Base-by-base conservation (phyloP, 2,329 filamentous ascomycete genomes). In the Mycosphaerella sp. region DNA sequence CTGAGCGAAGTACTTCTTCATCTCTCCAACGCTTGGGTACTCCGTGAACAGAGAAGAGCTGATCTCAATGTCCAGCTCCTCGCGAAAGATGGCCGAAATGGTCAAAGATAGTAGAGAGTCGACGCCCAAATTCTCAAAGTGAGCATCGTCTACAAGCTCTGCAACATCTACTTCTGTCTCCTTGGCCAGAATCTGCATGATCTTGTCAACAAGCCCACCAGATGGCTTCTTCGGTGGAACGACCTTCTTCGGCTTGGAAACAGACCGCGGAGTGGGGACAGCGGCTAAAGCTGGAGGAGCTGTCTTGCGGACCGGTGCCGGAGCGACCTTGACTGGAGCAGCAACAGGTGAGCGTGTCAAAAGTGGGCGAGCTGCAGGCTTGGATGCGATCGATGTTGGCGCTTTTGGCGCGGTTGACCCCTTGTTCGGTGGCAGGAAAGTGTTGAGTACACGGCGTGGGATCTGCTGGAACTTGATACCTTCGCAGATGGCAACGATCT, bases 381-480 rank as follows among this genome's bases (percentile, higher is more conserved):
- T 41, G 10, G 50, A 12, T 32, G 68, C 54, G 45, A 68, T 56
- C 18, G 71, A 62, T 5, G 68, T 60, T 18, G 67, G 57, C 37
- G 71, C 62, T 28, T 68, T 64, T 55, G 63, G 50, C 12, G 54
- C 59, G 46, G 59, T 58, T 28, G 58, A 62, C 48, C 63, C 64
- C 60, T 70, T 71, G 55, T 78, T 79, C 1, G 82, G 82, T 49
- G 84, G 82, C 55, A 87, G 71, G 66, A 87, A 78, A 59, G 81
- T 77, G 71, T 85, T 84, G 54, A 86, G 73, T 18, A 83, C 74
- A 60, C 79, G 78, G 61, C 84, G 81, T 32, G 83, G 82, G 48
- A 85, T 83, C 59, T 79, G 75, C 65, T 81, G 79, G 73, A 86
- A 86, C 68, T 81, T 82, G 59, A 86, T 75, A 44, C 82, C 80